Conservation (phyloP, 495 filamentous ascomycete species). For the Cercophora scortea region DNA sequence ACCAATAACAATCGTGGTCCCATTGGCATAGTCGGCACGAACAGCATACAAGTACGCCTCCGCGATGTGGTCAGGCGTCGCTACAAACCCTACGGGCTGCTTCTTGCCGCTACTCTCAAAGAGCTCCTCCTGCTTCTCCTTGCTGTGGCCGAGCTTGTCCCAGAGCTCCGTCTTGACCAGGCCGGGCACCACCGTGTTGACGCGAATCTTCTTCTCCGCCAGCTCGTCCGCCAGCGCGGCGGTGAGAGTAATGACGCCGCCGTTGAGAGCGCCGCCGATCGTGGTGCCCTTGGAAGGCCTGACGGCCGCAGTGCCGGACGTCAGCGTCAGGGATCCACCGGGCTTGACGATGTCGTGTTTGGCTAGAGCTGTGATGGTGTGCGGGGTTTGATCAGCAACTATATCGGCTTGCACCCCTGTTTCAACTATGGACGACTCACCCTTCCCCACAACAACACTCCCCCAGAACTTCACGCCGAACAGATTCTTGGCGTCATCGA, state of each 20-base stretch:
- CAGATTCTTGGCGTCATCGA: conserved; percentile 28
- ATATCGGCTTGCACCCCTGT: no score
- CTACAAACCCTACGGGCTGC: conserved; percentile 38
- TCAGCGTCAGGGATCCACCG: conserved; percentile 46
- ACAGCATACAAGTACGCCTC: conserved; percentile 52
- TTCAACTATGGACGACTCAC: conserved; percentile 13
- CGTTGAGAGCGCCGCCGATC: conserved; percentile 29
- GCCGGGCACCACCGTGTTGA: conserved; percentile 49
- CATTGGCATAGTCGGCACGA: conserved; percentile 47
- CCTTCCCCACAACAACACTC: conserved; percentile 28
- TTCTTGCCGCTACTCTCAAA: conserved; percentile 19
- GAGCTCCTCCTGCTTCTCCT: conserved; percentile 24
- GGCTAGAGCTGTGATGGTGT: conserved; percentile 14
- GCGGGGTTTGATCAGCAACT: no score
- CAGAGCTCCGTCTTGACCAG: conserved; percentile 44
- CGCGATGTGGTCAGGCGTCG: conserved; percentile 43
- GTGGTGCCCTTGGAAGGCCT: conserved; percentile 32
- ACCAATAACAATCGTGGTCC: conserved; percentile 33
- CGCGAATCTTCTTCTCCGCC: conserved; percentile 37
- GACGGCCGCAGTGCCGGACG: conserved; percentile 34
- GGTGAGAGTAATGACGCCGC: conserved; percentile 28
- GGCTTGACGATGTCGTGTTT: conserved; percentile 32
- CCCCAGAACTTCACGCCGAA: conserved; percentile 44
- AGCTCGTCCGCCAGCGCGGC: conserved; percentile 44
- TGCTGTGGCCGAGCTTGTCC: conserved; percentile 23